A percentile compares a stretch with the other conserved stretches of the same genome.
These are phyloP conservation scores for Aspergillus unguis DNA, from an alignment of 2,329 filamentous ascomycete genomes.

Conservation along the genomic window DNA sequence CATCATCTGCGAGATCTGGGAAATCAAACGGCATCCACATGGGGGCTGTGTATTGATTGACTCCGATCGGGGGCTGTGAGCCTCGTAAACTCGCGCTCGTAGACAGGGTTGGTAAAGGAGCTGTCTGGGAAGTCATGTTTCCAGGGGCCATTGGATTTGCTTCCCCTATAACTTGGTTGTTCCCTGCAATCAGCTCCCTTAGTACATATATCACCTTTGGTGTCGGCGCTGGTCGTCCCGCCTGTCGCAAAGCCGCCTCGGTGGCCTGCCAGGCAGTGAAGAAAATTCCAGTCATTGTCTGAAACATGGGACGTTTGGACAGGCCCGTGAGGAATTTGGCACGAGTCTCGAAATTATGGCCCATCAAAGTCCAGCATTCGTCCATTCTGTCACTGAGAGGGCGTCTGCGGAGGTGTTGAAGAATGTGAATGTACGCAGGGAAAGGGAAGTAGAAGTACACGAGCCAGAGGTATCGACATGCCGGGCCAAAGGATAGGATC, in stretches of 20 bases:
- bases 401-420: slow-evolving; percentile 41
- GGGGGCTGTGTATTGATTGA: background rate
- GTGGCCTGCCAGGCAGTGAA: slow-evolving; percentile 42
- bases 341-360: slow-evolving; percentile 45
- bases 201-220: slow-evolving; percentile 34
- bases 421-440: slow-evolving; percentile 47
- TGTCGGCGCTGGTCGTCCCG: slow-evolving; percentile 12
- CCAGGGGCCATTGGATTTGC: too few species aligned
- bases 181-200: slow-evolving; percentile 3
- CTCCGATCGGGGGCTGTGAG: background rate
- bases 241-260: slow-evolving; percentile 18
- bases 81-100: background rate
- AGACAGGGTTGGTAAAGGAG: background rate
- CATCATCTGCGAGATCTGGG: background rate
- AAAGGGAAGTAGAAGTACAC: slow-evolving; percentile 48
- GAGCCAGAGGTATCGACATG: slow-evolving; percentile 44
- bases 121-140: background rate
- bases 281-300: slow-evolving; percentile 36
- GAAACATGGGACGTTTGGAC: slow-evolving; percentile 23
- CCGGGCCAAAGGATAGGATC: slow-evolving; percentile 40
- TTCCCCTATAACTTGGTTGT: background rate
- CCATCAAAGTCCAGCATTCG: slow-evolving; percentile 46
- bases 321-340: slow-evolving; percentile 8
- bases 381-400: slow-evolving; percentile 35
- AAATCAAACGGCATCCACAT: slow-evolving; percentile 2